A percentile compares a stretch with the other conserved stretches of the same genome.
Evolutionary conservation across 352 stramenopile genomes (phyloP).

Genomic region (Globisporangium perplexum): DNA sequence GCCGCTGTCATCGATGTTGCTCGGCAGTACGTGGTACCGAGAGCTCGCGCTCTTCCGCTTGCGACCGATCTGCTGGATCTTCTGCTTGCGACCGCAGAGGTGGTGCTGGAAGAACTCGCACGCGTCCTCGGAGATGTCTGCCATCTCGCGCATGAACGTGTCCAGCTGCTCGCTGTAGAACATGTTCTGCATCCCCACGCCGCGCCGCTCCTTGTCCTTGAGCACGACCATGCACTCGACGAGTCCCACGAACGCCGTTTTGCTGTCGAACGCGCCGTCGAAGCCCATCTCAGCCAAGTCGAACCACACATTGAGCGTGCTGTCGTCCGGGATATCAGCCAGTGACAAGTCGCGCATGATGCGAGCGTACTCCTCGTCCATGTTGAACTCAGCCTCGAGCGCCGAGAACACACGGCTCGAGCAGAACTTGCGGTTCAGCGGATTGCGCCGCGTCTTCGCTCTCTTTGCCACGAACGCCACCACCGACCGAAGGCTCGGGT

Average conservation of each 20-base stretch:
- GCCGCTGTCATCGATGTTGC: not conserved
- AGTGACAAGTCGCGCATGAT: constrained; percentile 55
- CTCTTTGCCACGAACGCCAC: constrained; percentile 33
- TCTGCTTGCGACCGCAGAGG: constrained; percentile 57
- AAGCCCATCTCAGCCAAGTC: constrained; percentile 67
- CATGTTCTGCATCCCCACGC: constrained; percentile 82
- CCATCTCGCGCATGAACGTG: constrained; percentile 56
- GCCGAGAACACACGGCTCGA: constrained; percentile 42
- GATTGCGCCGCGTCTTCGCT: constrained; percentile 24
- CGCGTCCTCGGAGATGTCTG: constrained; percentile 45
- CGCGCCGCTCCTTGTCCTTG: constrained; percentile 72
- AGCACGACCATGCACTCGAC: constrained; percentile 65
- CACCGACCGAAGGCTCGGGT: constrained; percentile 41
- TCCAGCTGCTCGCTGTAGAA: constrained; percentile 59
- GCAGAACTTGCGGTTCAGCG: constrained; percentile 55
- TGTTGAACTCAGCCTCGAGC: constrained; percentile 51
- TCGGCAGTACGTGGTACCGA: not conserved
- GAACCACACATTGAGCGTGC: constrained; percentile 50
- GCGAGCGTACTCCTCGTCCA: constrained; percentile 41
- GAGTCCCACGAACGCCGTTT: constrained; percentile 57
- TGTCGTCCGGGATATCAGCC: constrained; percentile 32
- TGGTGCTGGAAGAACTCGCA: constrained; percentile 73
- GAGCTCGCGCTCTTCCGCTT: constrained; percentile 22
- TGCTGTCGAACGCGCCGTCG: constrained; percentile 45
- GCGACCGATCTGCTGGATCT: constrained; percentile 21